Percentiles rank a stretch among this genome's conserved stretches.
Conservation (phyloP, 306 rosid genomes). For the Casuarina cunninghamiana region DNA sequence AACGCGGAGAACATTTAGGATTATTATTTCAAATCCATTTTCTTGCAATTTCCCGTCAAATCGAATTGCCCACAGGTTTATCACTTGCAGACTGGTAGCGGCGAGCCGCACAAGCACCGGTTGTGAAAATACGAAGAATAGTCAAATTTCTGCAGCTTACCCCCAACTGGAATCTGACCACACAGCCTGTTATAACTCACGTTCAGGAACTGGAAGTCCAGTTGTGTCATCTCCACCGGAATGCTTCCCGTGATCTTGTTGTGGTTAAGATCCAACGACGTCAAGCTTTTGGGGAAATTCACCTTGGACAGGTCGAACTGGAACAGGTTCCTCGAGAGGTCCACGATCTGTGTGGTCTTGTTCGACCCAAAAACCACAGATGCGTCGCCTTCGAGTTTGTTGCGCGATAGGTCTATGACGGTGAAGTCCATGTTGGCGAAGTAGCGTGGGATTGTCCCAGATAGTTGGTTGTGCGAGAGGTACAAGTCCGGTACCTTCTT, state of each 20-base stretch:
- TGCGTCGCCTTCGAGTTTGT: conserved; percentile 74
- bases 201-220: conserved; percentile 47
- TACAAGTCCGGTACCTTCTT: conserved; percentile 21
- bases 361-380: conserved; percentile 50
- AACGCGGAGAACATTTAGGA: background rate
- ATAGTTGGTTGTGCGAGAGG: conserved; percentile 54
- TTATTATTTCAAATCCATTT: background rate
- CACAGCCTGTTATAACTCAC: conserved; percentile 71
- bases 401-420: conserved; percentile 49
- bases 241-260: conserved; percentile 55
- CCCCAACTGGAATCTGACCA: conserved; percentile 67
- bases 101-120: conserved; percentile 64
- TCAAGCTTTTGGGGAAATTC: conserved; percentile 43
- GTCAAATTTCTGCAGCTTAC: conserved; percentile 57
- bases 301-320: conserved; percentile 48
- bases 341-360: conserved; percentile 41
- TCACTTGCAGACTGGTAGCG: conserved; percentile 49
- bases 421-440: conserved; percentile 30
- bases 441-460: conserved; percentile 54
- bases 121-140: conserved; percentile 46
- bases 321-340: conserved; percentile 61
- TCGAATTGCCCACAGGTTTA: background rate
- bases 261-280: conserved; percentile 56
- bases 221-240: conserved; percentile 40
- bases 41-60: background rate